These are phyloP conservation scores for Ephemerocybe angulata DNA, from an alignment of 768 basidiomycete genomes.

Conservation along the genomic window DNA sequence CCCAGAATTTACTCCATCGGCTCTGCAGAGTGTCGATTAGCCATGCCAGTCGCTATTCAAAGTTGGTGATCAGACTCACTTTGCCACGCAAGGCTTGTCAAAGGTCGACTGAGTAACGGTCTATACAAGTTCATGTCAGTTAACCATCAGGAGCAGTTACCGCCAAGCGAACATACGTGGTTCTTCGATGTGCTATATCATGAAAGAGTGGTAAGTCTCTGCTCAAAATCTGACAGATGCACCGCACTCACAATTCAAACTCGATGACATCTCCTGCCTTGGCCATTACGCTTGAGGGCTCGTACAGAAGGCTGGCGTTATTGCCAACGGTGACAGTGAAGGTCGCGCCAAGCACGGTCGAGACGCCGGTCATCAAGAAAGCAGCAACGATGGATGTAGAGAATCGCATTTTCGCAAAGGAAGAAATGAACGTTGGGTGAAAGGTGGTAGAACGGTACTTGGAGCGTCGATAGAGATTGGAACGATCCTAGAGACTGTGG, in stretches of 20 bases:
- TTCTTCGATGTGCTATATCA: conserved; percentile 32
- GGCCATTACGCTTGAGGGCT: conserved; percentile 32
- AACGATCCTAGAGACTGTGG: not conserved
- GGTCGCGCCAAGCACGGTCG: conserved; percentile 20
- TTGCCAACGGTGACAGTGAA: conserved; percentile 33
- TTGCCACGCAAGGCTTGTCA: conserved; percentile 31
- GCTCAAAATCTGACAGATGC: not conserved
- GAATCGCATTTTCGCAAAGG: conserved; percentile 8
- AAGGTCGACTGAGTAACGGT: conserved; percentile 40
- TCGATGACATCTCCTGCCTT: conserved; percentile 36
- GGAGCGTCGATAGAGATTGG: conserved; percentile 2
- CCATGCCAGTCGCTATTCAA: not conserved
- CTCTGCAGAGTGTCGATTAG: conserved; percentile 12
- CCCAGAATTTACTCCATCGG: conserved; percentile 42
- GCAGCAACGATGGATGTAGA: conserved; percentile 8
- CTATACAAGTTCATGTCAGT: conserved; percentile 15
- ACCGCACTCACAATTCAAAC: conserved; percentile 46
- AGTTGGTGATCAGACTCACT: conserved; percentile 14
- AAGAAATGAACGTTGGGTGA: not conserved
- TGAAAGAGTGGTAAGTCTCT: not conserved
- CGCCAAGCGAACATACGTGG: conserved; percentile 25
- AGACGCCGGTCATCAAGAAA: conserved; percentile 8
- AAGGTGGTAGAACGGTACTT: not conserved
- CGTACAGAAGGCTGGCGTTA: conserved; percentile 21
- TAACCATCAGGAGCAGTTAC: not conserved